phyloP scores from a whole-genome alignment of 1,284 basidiomycete species.

The Sporisorium graminicola region DNA sequence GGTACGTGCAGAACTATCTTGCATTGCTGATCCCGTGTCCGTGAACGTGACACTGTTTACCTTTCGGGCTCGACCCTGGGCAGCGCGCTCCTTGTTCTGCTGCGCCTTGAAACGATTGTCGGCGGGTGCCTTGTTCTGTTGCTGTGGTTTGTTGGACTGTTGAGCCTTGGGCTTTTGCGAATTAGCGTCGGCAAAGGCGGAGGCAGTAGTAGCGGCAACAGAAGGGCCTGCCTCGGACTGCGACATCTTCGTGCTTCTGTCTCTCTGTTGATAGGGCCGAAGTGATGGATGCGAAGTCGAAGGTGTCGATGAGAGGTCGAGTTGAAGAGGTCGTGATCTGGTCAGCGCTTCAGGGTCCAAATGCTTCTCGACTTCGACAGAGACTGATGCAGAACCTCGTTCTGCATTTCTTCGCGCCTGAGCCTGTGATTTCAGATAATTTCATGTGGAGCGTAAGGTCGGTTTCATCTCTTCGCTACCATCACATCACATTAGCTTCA shows the following conservation, averaged over 20 bases:
- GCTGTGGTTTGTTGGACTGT: not conserved
- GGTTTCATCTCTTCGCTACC: conserved; percentile 6
- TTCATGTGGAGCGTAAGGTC: conserved; percentile 20
- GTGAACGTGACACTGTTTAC: not conserved
- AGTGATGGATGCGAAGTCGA: conserved; percentile 1
- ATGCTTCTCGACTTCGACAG: not conserved
- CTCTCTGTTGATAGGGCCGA: not conserved
- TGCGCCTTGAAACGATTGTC: conserved; percentile 23
- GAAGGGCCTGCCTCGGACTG: conserved; percentile 14
- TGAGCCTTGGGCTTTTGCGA: conserved; percentile 11
- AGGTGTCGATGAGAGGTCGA: not conserved
- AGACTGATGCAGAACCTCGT: too few species aligned
- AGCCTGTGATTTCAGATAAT: conserved; percentile 5
- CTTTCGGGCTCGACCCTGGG: conserved; percentile 17
- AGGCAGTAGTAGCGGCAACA: conserved; percentile 2
- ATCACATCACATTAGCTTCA: conserved; percentile 13
- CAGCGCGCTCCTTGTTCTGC: conserved; percentile 19
- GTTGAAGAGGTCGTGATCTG: conserved; percentile 11
- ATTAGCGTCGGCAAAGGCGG: not conserved
- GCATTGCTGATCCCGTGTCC: not conserved
- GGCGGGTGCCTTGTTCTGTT: conserved; percentile 9
- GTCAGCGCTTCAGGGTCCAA: conserved; percentile 21
- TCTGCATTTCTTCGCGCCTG: conserved; percentile 3
- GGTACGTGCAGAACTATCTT: not conserved
- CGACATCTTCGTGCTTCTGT: conserved; percentile 13